A percentile compares a stretch with the other conserved stretches of the same genome.
Conservation (phyloP, 164 flowering plant genomes). For the Nymphaea colorata region DNA sequence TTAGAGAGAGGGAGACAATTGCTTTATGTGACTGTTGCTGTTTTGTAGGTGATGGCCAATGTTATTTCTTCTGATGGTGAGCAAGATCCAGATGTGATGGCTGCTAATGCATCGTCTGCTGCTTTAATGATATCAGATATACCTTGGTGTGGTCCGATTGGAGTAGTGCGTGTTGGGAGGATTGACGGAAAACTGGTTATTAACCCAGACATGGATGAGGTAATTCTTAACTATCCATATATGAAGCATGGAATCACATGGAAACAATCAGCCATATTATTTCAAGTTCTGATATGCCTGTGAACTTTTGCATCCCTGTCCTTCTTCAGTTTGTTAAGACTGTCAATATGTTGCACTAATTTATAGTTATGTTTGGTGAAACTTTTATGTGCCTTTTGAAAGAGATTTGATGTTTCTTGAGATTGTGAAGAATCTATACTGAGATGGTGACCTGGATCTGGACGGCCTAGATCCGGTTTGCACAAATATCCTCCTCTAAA, state of each 20-base stretch:
- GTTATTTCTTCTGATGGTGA: slow-evolving; percentile 97
- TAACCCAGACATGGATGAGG: slow-evolving; percentile 97
- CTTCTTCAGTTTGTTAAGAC: not conserved
- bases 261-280: not conserved
- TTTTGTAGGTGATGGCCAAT: slow-evolving; percentile 66
- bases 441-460: no score
- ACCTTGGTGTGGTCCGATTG: slow-evolving; percentile 98
- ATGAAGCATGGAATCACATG: not conserved
- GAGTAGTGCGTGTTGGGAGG: slow-evolving; percentile 82
- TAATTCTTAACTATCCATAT: slow-evolving; percentile 10
- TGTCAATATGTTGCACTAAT: not conserved
- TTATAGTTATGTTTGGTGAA: not conserved
- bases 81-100: slow-evolving; percentile 97
- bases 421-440: no score
- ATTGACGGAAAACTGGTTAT: slow-evolving; percentile 61
- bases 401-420: no score
- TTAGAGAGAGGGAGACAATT: no score
- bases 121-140: slow-evolving; percentile 97
- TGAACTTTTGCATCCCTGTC: not conserved
- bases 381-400: not conserved
- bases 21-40: not conserved
- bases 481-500: no score
- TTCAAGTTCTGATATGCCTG: not conserved
- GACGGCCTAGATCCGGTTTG: no score
- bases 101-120: slow-evolving; percentile 99